These are phyloP conservation scores for Bromus sterilis DNA, from an alignment of 176 grass and related monocot species.

Conservation along the genomic window DNA sequence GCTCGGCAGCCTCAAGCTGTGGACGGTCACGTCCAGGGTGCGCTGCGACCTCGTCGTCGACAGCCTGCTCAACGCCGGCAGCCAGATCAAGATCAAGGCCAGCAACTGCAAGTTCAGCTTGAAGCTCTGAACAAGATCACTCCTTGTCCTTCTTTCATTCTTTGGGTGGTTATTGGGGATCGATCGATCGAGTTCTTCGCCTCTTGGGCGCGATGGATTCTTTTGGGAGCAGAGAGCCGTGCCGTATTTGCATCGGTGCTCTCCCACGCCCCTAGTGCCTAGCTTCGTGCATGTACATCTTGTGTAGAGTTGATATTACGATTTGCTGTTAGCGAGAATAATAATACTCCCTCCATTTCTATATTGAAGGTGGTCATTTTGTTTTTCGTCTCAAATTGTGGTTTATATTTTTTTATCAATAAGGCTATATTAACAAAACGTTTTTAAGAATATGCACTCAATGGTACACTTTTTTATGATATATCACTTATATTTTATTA, in stretches of 20 bases:
- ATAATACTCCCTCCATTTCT: too few species aligned
- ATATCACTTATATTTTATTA: too few species aligned
- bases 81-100: slow-evolving; percentile 82
- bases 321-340: neutral
- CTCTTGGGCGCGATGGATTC: slow-evolving; percentile 3
- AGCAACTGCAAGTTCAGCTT: slow-evolving; percentile 87
- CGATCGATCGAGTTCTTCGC: neutral
- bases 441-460: too few species aligned
- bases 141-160: neutral
- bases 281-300: slow-evolving; percentile 22
- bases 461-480: too few species aligned
- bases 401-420: too few species aligned
- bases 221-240: neutral
- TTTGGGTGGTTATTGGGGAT: neutral
- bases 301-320: slow-evolving; percentile 16
- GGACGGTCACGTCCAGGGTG: slow-evolving; percentile 66
- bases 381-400: too few species aligned
- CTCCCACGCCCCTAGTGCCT: neutral
- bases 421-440: too few species aligned
- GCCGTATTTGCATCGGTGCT: slow-evolving; percentile 6
- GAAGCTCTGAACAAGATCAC: slow-evolving; percentile 52
- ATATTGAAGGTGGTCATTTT: too few species aligned
- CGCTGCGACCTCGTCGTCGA: slow-evolving; percentile 65
- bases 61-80: slow-evolving; percentile 57
- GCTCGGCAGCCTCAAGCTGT: slow-evolving; percentile 48